phyloP scores from a whole-genome alignment of 2,329 filamentous ascomycete genomes.

The Alternaria consortialis region DNA sequence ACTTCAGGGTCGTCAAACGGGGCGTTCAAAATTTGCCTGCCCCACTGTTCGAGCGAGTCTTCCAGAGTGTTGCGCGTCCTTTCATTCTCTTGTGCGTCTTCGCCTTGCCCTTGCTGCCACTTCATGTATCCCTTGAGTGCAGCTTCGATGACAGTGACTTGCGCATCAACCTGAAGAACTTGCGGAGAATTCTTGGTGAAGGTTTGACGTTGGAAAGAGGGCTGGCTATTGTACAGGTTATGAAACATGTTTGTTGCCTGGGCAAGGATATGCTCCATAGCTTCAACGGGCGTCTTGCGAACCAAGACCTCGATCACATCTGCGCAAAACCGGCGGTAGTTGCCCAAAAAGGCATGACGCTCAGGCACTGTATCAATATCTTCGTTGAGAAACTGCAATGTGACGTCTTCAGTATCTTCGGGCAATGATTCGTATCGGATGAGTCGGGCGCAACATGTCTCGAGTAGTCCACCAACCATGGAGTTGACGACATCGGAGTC shows the following conservation, averaged over 20 bases:
- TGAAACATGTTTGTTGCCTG: slow-evolving; percentile 78
- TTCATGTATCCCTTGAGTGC: slow-evolving; percentile 88
- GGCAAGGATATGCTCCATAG: slow-evolving; percentile 84
- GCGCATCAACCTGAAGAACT: slow-evolving; percentile 83
- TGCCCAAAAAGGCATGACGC: slow-evolving; percentile 91
- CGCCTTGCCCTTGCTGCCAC: slow-evolving; percentile 69
- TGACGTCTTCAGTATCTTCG: slow-evolving; percentile 81
- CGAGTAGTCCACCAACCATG: slow-evolving; percentile 78
- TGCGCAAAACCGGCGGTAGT: slow-evolving; percentile 90
- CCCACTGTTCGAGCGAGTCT: slow-evolving; percentile 74
- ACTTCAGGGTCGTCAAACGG: slow-evolving; percentile 85
- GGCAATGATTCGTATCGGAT: slow-evolving; percentile 88
- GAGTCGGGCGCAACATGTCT: slow-evolving; percentile 82
- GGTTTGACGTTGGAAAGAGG: slow-evolving; percentile 65
- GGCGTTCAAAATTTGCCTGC: slow-evolving; percentile 73
- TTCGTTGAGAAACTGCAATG: slow-evolving; percentile 83
- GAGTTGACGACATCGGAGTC: slow-evolving; percentile 67
- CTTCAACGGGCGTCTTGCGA: slow-evolving; percentile 80
- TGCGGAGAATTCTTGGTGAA: slow-evolving; percentile 73
- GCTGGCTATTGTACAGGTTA: slow-evolving; percentile 76
- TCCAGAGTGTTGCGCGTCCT: slow-evolving; percentile 67
- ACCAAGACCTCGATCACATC: slow-evolving; percentile 89
- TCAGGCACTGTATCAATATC: slow-evolving; percentile 96
- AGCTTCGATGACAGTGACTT: slow-evolving; percentile 88
- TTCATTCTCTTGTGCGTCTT: slow-evolving; percentile 59